Evolutionary conservation across 805 yeast species (phyloP), one percentile per base, ranked within the genome.

Genomic region (Wickerhamiella nectarea): DNA sequence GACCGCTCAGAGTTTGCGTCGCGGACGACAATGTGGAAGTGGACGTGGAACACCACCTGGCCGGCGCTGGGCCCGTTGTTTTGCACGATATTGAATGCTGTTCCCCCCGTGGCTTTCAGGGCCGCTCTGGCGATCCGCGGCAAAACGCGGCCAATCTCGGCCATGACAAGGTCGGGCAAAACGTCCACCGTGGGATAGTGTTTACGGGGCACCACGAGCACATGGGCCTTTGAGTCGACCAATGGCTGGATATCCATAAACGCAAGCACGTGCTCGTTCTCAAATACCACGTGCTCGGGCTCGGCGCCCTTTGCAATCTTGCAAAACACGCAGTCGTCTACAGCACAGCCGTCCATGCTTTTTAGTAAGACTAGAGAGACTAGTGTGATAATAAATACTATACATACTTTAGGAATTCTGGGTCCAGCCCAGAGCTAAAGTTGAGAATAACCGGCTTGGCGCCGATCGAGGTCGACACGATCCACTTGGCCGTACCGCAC

Each of bases 41-140:
- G 97, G n/a, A 89, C 69, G 60, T 89, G 97, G 9, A 94, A 94
- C 1, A 89, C 78, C 7, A 85, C 74, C 58, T 89, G 97, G 2
- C 97, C 97, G 1, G 95, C 87, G 25, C 79, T 87, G 0, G 79
- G 77, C 0, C 97, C 96, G 58, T 89, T 63, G 52, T 63, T 63
- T 43, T 62, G 67, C 11, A 63, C 57, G 10, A 63, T 50, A 41
- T 63, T 63, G 52, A 53, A 60, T 6, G 57, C 63, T 9, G 47
- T 41, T 11, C 53, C 50, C 3, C 49, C 54, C 3, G 52, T 43
- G 15, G 49, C 50, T 9, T 48, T 33, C 18, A 44, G 44, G 21
- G 55, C 46, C 2, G 60, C 61, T 12, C 47, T 41, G 20, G 57
- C 49, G 14, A 62, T 53, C 2, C 43, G 34, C 10, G 62, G 52